Evolutionary conservation across 768 basidiomycete genomes (phyloP).

Genomic region (Leucocoprinus leucothites): DNA sequence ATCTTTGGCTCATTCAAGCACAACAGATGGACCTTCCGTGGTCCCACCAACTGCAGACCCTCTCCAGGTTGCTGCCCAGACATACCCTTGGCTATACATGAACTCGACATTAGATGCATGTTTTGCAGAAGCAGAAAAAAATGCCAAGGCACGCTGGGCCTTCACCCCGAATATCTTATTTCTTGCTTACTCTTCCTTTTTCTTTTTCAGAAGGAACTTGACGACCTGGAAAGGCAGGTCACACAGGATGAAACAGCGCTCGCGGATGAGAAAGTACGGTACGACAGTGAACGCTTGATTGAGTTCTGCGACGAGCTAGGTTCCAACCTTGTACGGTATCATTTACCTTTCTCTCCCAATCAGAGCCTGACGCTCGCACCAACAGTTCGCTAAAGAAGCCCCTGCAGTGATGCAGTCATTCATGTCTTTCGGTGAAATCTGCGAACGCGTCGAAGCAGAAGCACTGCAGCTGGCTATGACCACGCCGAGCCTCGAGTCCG

Average conservation of each 20-base stretch:
- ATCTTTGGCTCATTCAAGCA: too few species aligned
- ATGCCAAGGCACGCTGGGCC: conserved; percentile 27
- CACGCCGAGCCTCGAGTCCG: conserved; percentile 27
- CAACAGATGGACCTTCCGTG: background rate
- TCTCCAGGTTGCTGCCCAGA: conserved; percentile 48
- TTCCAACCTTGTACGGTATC: conserved; percentile 28
- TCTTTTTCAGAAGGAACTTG: conserved; percentile 34
- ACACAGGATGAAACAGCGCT: conserved; percentile 37
- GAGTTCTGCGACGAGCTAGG: conserved; percentile 46
- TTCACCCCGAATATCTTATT: background rate
- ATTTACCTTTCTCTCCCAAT: background rate
- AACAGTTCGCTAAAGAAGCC: conserved; percentile 40
- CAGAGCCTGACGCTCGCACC: background rate
- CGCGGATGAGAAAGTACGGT: conserved; percentile 36
- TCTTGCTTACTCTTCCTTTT: background rate
- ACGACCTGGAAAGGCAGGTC: conserved; percentile 30
- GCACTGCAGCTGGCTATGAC: conserved; percentile 40
- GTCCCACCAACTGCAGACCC: conserved; percentile 25
- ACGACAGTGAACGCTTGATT: conserved; percentile 39
- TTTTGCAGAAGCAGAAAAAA: conserved; percentile 36
- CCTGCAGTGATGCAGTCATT: conserved; percentile 48
- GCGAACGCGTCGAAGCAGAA: conserved; percentile 36
- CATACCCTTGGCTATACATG: conserved; percentile 63
- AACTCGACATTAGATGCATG: conserved; percentile 50
- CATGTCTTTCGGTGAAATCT: conserved; percentile 42